Percentiles rank a stretch among this genome's conserved stretches.
Conservation (phyloP, 2,329 filamentous ascomycete species). For the Lachnellula occidentalis region DNA sequence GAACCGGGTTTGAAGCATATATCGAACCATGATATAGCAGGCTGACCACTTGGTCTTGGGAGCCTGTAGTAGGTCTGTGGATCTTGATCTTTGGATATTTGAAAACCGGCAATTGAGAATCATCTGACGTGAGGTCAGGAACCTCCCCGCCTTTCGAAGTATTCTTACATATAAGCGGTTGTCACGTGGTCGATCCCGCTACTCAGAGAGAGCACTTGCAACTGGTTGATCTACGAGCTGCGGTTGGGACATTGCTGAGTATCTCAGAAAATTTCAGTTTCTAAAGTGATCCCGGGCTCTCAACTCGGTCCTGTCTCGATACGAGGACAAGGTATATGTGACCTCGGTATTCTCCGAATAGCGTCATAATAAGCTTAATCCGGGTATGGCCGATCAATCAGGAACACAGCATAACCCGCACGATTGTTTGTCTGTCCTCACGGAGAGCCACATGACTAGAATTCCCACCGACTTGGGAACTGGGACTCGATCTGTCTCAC, state of each 20-base stretch:
- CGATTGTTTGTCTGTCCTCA: neutral
- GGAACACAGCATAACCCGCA: neutral
- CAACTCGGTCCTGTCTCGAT: too few relatives aligned
- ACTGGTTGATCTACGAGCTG: too few relatives aligned
- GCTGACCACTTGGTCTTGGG: neutral
- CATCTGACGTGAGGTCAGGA: neutral
- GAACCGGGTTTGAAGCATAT: neutral
- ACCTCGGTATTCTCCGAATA: neutral
- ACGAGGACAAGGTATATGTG: neutral
- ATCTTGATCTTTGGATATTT: neutral
- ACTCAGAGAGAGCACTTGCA: too few relatives aligned
- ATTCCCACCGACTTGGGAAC: neutral
- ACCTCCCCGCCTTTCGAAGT: neutral
- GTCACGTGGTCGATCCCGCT: too few relatives aligned
- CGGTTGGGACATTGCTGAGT: neutral
- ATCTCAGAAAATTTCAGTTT: neutral
- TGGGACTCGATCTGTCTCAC: neutral
- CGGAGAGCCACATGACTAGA: neutral
- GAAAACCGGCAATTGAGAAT: neutral
- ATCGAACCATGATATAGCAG: neutral
- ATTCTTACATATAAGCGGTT: too few relatives aligned
- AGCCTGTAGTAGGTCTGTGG: neutral
- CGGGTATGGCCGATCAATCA: neutral
- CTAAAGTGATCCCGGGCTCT: neutral
- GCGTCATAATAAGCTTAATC: neutral